Percentiles rank a stretch among this genome's conserved stretches.
Conservation (phyloP, 306 rosid genomes). For the Fragaria nilgerrensis region DNA sequence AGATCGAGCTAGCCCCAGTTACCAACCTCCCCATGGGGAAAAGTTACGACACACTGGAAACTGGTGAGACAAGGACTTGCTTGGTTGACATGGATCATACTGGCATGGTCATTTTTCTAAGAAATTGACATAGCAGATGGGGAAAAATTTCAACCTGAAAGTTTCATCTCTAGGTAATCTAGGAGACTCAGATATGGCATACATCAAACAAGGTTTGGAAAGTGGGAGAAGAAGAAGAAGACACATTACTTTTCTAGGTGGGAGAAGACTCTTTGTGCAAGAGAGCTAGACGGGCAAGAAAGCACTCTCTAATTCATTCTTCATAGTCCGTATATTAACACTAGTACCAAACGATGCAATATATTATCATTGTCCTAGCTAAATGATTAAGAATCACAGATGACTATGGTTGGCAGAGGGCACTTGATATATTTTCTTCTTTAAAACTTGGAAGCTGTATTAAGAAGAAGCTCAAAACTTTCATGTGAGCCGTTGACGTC, state of each 20-base stretch:
- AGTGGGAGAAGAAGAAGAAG: too few relatives aligned
- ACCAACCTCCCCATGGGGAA: conserved; percentile 17
- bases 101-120: neutral
- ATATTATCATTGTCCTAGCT: neutral
- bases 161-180: neutral
- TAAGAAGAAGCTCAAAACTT: neutral
- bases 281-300: neutral
- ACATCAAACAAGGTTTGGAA: too few relatives aligned
- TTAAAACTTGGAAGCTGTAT: neutral
- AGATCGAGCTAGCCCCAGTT: neutral
- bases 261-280: neutral
- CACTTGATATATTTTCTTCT: neutral
- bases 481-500: neutral
- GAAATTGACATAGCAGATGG: neutral
- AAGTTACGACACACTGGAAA: conserved; percentile 1
- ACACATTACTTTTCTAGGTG: too few relatives aligned
- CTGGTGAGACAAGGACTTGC: conserved; percentile 34
- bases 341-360: neutral
- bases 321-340: neutral
- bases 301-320: neutral
- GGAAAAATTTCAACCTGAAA: neutral
- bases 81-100: neutral
- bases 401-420: neutral
- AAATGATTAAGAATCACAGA: neutral
- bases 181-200: neutral